These are phyloP conservation scores for Quercus agrifolia DNA, from an alignment of 306 rosid genomes.

Conservation along the genomic window DNA sequence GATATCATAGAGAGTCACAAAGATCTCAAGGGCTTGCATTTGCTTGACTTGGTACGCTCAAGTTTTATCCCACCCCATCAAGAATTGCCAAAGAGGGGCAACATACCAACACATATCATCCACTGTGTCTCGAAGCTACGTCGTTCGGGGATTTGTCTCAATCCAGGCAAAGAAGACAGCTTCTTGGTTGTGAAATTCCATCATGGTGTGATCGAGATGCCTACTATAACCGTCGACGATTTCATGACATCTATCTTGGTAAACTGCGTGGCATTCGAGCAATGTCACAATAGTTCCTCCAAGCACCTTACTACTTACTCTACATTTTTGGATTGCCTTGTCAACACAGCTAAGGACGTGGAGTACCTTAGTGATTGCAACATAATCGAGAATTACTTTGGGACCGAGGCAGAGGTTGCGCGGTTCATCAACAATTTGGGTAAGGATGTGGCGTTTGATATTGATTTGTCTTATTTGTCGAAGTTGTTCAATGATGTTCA, in stretches of 20 bases:
- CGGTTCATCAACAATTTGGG: constrained; percentile 32
- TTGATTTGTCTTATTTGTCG: constrained; percentile 30
- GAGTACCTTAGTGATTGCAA: constrained; percentile 32
- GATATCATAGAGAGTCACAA: constrained; percentile 4
- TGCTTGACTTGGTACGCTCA: constrained; percentile 30
- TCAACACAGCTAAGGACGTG: constrained; percentile 34
- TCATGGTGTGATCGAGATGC: constrained; percentile 34
- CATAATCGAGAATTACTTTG: constrained; percentile 36
- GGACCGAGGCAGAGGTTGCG: constrained; percentile 33
- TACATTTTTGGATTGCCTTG: constrained; percentile 33
- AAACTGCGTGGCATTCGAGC: constrained; percentile 49
- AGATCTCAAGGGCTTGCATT: constrained; percentile 18
- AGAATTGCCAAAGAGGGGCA: background rate
- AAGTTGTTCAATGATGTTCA: constrained; percentile 39
- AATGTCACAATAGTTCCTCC: constrained; percentile 23
- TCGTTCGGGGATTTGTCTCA: constrained; percentile 29
- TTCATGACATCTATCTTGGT: constrained; percentile 34
- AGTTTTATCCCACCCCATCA: constrained; percentile 23
- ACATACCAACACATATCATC: constrained; percentile 29
- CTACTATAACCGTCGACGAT: constrained; percentile 34
- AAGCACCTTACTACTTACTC: constrained; percentile 42
- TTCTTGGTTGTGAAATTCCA: constrained; percentile 28
- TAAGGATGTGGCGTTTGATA: constrained; percentile 41
- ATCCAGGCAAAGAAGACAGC: constrained; percentile 6
- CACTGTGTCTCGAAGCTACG: constrained; percentile 42